A percentile compares a stretch with the other conserved stretches of the same genome.
phyloP scores from a whole-genome alignment of 2,329 filamentous ascomycete genomes.

The Zasmidium citrigriseum region DNA sequence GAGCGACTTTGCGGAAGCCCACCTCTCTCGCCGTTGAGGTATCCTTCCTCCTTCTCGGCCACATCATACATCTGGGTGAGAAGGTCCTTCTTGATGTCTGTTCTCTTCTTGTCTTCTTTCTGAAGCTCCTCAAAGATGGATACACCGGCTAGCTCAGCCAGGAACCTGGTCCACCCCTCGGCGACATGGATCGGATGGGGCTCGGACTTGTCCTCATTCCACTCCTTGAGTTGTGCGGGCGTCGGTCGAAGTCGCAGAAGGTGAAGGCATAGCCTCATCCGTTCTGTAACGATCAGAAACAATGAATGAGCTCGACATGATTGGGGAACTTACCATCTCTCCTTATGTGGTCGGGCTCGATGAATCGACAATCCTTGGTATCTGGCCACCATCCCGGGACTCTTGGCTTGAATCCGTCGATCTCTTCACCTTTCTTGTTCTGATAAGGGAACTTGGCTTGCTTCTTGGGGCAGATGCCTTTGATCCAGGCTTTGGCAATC shows the following conservation, averaged over 20 bases:
- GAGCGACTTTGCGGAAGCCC: neutral
- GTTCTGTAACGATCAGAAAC: constrained; percentile 26
- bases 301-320: neutral
- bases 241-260: constrained; percentile 32
- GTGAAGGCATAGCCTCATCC: constrained; percentile 32
- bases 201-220: constrained; percentile 28
- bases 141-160: constrained; percentile 28
- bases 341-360: constrained; percentile 72
- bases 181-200: constrained; percentile 25
- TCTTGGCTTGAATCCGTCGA: constrained; percentile 42
- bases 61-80: constrained; percentile 24
- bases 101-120: constrained; percentile 16
- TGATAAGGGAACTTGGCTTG: constrained; percentile 74
- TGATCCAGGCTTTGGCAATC: constrained; percentile 75
- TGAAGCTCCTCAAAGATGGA: constrained; percentile 30
- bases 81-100: constrained; percentile 15
- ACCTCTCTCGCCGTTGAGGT: constrained; percentile 17
- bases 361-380: constrained; percentile 58
- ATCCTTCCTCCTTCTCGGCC: constrained; percentile 20
- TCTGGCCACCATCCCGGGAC: constrained; percentile 40
- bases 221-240: constrained; percentile 28
- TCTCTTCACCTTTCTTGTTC: constrained; percentile 59
- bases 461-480: constrained; percentile 74
- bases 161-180: constrained; percentile 34
- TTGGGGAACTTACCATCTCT: constrained; percentile 57